Evolutionary conservation across 257 asterid species (phyloP), one percentile per base, ranked within the genome.

Genomic region (Eucommia ulmoides): DNA sequence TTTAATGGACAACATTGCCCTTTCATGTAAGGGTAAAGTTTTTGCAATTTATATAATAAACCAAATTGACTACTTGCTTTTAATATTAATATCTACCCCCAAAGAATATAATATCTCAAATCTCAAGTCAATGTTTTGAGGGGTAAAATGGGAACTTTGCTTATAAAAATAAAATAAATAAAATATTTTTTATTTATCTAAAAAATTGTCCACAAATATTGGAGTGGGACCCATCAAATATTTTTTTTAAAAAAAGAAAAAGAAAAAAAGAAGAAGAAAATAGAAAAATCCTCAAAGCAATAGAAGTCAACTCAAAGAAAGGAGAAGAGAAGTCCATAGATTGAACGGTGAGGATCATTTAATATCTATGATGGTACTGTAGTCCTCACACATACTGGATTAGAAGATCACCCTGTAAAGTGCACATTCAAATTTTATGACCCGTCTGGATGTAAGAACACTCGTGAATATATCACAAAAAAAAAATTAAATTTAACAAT

Each of bases 21-120:
- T 54, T 70, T 64, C 72, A 61, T 38, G 20, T 51, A 25, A 63
- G 63, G 65, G 24, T 62, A 66, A 53, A 60, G 53, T 50, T 55
- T 63, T 60, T 64, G n/a, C 38, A 4, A 26, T 26, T 6, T 26
- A 26, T 26, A 12, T 26, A 26, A 26, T 6, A 12, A 26, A 26
- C 12, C 38, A n/a, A 6, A 26, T 26, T 26, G 38, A 4, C 12
- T 26, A 12, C 6, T 26, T 26, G 12, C 12, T 26, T 26, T 26
- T 4, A 26, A 26, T 4, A 6, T 26, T 26, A 26, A 26, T 26
- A 26, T 12, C 38, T 26, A 26, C 8, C 38, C 38, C 12, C 38
- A 26, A 26, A 4, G 6, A 26, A 4, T 26, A 26, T 26, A 26
- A 26, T 26, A 26, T 26, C 12, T 26, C 12, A 26, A 26, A 26